phyloP scores from a whole-genome alignment of 2,329 filamentous ascomycete species.

The Ophiostoma triangulosporum region DNA sequence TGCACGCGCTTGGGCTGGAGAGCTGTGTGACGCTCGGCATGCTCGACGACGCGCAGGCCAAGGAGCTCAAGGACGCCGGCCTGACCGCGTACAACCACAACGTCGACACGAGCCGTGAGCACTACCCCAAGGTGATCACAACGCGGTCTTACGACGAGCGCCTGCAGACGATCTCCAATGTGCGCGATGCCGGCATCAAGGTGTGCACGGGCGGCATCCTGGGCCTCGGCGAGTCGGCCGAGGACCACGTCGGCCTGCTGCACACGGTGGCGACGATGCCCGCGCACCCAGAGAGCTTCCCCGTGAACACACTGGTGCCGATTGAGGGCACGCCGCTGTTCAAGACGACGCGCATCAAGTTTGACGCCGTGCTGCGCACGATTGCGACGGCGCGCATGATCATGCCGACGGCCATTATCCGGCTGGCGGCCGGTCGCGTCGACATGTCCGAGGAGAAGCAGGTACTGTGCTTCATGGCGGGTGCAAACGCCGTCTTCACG shows the following conservation, averaged over 20 bases:
- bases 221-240: constrained; percentile 64
- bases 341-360: constrained; percentile 57
- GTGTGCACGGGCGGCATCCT: constrained; percentile 86
- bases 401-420: constrained; percentile 75
- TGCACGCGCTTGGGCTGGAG: constrained; percentile 74
- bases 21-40: constrained; percentile 88
- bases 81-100: constrained; percentile 93
- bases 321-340: constrained; percentile 83
- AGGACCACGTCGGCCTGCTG: constrained; percentile 71
- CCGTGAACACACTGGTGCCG: constrained; percentile 80
- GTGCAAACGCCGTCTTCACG: constrained; percentile 88
- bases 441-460: constrained; percentile 82
- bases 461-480: constrained; percentile 77
- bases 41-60: constrained; percentile 71
- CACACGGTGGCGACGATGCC: constrained; percentile 73
- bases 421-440: constrained; percentile 72
- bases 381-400: constrained; percentile 72
- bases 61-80: constrained; percentile 69
- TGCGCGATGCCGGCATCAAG: constrained; percentile 74
- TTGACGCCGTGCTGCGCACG: constrained; percentile 67
- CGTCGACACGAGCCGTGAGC: constrained; percentile 78
- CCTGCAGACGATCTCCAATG: constrained; percentile 62
- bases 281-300: constrained; percentile 76
- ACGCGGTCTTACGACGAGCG: constrained; percentile 81
- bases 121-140: constrained; percentile 76